Percentiles rank a stretch among this genome's conserved stretches.
Evolutionary conservation across 2,329 filamentous ascomycete genomes (phyloP).

Genomic region (Exophiala calicioides): DNA sequence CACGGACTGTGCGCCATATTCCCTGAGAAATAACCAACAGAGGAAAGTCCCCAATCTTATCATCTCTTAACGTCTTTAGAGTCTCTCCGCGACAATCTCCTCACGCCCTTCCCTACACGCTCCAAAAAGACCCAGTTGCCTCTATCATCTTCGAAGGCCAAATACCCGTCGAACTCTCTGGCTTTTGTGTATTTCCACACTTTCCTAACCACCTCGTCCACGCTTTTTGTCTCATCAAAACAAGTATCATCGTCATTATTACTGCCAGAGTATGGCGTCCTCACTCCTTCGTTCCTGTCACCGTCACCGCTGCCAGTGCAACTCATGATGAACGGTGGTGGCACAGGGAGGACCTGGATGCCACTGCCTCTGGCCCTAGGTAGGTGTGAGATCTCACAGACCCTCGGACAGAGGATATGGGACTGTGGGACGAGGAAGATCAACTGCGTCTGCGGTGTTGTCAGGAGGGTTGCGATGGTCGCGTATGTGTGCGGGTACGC

Average conservation of each 20-base stretch:
- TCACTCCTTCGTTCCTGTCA: not conserved
- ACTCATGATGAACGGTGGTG: slow-evolving; percentile 7
- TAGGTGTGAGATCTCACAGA: slow-evolving; percentile 17
- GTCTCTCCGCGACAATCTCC: too few relatives aligned
- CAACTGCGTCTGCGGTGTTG: slow-evolving; percentile 14
- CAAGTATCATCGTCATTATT: not conserved
- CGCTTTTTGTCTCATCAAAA: slow-evolving; percentile 3
- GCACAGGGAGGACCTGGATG: slow-evolving; percentile 19
- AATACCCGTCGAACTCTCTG: slow-evolving; percentile 19
- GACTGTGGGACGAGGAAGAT: slow-evolving; percentile 20
- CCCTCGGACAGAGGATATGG: slow-evolving; percentile 14
- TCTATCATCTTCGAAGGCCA: slow-evolving; percentile 19
- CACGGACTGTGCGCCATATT: too few relatives aligned
- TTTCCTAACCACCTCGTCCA: slow-evolving; percentile 18
- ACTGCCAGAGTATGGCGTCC: not conserved
- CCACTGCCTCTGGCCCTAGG: slow-evolving; percentile 11
- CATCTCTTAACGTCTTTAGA: too few relatives aligned
- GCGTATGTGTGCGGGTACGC: slow-evolving; percentile 12
- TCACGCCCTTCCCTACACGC: slow-evolving; percentile 20
- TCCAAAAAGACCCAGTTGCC: slow-evolving; percentile 19
- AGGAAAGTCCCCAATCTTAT: too few relatives aligned
- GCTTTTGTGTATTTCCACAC: slow-evolving; percentile 20
- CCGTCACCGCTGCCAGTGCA: too few relatives aligned
- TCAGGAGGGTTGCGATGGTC: slow-evolving; percentile 20
- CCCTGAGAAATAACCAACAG: too few relatives aligned